These are phyloP conservation scores for Ceratocystis eucalypticola DNA, from an alignment of 2,329 filamentous ascomycete genomes.

Conservation along the genomic window DNA sequence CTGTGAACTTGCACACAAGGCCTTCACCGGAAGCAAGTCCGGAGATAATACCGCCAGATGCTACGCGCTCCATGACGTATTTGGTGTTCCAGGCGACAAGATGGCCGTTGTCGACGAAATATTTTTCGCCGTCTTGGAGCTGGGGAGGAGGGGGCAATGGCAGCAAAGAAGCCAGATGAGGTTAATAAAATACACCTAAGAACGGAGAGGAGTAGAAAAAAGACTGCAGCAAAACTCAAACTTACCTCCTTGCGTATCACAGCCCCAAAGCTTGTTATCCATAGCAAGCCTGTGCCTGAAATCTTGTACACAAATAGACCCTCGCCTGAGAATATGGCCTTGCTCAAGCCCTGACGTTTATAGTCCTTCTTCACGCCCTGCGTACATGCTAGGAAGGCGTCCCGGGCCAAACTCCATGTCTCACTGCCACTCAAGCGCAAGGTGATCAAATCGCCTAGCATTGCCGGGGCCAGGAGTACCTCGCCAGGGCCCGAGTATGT, in stretches of 20 bases:
- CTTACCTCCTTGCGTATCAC: slow-evolving; percentile 88
- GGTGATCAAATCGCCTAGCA: slow-evolving; percentile 73
- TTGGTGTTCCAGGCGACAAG: slow-evolving; percentile 95
- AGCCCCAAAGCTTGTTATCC: slow-evolving; percentile 86
- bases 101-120: slow-evolving; percentile 86
- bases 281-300: slow-evolving; percentile 64
- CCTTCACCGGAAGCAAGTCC: slow-evolving; percentile 70
- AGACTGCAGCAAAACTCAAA: slow-evolving; percentile 20
- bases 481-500: slow-evolving; percentile 84
- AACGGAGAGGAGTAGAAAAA: background rate
- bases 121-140: slow-evolving; percentile 60
- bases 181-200: slow-evolving; percentile 5
- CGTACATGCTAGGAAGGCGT: slow-evolving; percentile 74
- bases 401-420: slow-evolving; percentile 72
- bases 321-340: slow-evolving; percentile 89
- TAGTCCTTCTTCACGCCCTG: slow-evolving; percentile 80
- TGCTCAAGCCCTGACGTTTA: slow-evolving; percentile 71
- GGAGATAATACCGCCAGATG: slow-evolving; percentile 88
- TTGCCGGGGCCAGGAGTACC: slow-evolving; percentile 64
- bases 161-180: background rate
- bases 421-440: slow-evolving; percentile 59
- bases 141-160: slow-evolving; percentile 21
- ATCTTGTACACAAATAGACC: slow-evolving; percentile 86
- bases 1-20: slow-evolving; percentile 85
- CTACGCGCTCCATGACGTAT: slow-evolving; percentile 78